phyloP scores from a whole-genome alignment of 768 basidiomycete genomes.

The Pisolithus albus region DNA sequence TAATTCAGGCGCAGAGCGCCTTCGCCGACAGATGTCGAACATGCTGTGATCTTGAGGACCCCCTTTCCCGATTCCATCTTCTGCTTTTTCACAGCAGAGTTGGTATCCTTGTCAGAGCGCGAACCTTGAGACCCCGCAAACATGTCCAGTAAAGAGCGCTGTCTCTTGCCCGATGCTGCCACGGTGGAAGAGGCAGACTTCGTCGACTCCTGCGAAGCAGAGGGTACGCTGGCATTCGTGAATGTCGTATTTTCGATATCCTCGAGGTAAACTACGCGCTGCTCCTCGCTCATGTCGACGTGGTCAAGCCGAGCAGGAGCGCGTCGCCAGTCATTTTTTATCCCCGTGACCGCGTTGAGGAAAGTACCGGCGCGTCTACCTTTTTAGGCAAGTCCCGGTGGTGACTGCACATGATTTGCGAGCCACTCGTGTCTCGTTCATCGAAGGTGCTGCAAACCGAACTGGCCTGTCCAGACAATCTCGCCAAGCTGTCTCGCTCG shows the following conservation, averaged over 20 bases:
- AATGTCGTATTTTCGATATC: slow-evolving; percentile 32
- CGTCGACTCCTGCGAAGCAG: slow-evolving; percentile 18
- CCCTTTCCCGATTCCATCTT: slow-evolving; percentile 27
- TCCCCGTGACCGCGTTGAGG: slow-evolving; percentile 2
- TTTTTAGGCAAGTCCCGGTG: slow-evolving; percentile 7
- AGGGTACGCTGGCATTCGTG: slow-evolving; percentile 9
- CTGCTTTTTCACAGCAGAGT: slow-evolving; percentile 40
- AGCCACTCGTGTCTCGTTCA: too few relatives aligned
- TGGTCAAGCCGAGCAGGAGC: background rate
- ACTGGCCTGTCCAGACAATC: slow-evolving; percentile 2
- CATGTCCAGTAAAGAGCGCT: slow-evolving; percentile 64
- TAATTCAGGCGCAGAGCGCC: slow-evolving; percentile 42
- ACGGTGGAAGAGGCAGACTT: slow-evolving; percentile 11
- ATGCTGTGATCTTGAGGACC: slow-evolving; percentile 14
- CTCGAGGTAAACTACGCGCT: slow-evolving; percentile 37
- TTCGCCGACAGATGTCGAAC: background rate
- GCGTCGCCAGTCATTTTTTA: slow-evolving; percentile 1
- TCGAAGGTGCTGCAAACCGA: background rate
- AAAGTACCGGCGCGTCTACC: background rate
- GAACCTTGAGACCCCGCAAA: slow-evolving; percentile 33
- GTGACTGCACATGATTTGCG: background rate
- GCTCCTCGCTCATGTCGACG: slow-evolving; percentile 18
- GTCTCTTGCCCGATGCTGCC: slow-evolving; percentile 38
- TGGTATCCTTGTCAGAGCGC: slow-evolving; percentile 13
- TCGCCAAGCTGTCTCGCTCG: slow-evolving; percentile 70